phyloP scores from a whole-genome alignment of 345 rosid genomes.

The Ceriops zippeliana region DNA sequence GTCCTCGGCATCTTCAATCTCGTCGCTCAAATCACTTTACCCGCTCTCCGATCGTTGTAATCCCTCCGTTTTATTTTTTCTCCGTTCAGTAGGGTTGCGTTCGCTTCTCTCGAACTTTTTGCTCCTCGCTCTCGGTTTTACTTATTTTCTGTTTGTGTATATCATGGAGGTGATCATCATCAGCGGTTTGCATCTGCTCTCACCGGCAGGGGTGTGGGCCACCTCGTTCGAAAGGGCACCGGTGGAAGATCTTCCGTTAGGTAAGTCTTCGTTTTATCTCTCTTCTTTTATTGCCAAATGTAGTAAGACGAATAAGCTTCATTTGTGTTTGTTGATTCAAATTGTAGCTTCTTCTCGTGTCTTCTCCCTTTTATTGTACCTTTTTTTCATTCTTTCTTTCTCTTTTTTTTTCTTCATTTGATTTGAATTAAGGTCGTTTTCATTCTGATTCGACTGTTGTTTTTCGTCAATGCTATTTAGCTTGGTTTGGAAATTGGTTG shows the following conservation, averaged over 20 bases:
- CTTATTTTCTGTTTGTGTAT: constrained; percentile 30
- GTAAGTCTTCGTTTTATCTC: constrained; percentile 28
- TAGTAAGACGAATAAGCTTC: neutral
- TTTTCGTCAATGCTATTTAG: too few relatives aligned
- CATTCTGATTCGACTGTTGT: too few relatives aligned
- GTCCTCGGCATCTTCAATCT: constrained; percentile 44
- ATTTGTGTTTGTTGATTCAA: neutral
- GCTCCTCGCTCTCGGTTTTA: neutral
- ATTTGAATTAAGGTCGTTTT: too few relatives aligned
- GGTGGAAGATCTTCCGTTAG: constrained; percentile 99
- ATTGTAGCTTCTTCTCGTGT: neutral
- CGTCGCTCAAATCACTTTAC: constrained; percentile 48
- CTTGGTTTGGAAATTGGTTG: too few relatives aligned
- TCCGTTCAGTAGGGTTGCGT: neutral
- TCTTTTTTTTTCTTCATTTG: too few relatives aligned
- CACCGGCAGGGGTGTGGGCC: constrained; percentile 60
- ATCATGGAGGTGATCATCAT: constrained; percentile 53
- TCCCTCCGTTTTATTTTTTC: neutral
- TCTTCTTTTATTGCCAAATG: neutral
- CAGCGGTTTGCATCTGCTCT: constrained; percentile 63
- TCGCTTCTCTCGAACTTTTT: neutral
- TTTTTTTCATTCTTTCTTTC: neutral
- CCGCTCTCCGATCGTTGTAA: constrained; percentile 58
- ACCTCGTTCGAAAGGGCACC: constrained; percentile 94
- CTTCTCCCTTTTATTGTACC: neutral